phyloP scores from a whole-genome alignment of 768 basidiomycete species.

The Auricularia sp. region DNA sequence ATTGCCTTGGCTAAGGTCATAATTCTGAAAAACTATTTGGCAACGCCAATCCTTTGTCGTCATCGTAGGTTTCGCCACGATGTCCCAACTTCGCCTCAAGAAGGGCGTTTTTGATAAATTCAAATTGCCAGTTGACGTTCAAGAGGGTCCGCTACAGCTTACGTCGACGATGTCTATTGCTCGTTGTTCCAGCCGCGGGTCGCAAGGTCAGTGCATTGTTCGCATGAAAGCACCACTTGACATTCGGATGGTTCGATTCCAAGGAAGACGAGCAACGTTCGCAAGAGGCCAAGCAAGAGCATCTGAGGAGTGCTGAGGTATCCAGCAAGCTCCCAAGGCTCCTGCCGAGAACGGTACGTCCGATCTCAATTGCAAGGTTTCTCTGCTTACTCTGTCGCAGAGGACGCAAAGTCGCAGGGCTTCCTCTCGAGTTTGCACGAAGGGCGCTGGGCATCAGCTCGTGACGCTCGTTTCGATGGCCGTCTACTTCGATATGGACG shows the following conservation, averaged over 20 bases:
- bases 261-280: slow-evolving; percentile 77
- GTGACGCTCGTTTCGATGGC: slow-evolving; percentile 80
- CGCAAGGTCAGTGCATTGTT: slow-evolving; percentile 27
- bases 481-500: slow-evolving; percentile 92
- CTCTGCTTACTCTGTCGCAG: slow-evolving; percentile 16
- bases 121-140: slow-evolving; percentile 86
- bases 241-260: slow-evolving; percentile 38
- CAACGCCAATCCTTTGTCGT: too few relatives aligned
- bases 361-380: not conserved
- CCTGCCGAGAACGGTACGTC: not conserved
- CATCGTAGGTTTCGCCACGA: too few relatives aligned
- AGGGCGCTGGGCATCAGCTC: slow-evolving; percentile 86
- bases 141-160: slow-evolving; percentile 53
- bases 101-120: slow-evolving; percentile 93
- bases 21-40: not conserved
- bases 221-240: not conserved
- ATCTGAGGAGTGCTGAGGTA: slow-evolving; percentile 77
- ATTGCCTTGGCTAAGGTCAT: slow-evolving; percentile 79
- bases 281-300: slow-evolving; percentile 82
- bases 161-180: slow-evolving; percentile 91
- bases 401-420: slow-evolving; percentile 64
- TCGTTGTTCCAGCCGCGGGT: slow-evolving; percentile 75
- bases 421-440: slow-evolving; percentile 69
- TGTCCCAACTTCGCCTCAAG: slow-evolving; percentile 56
- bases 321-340: slow-evolving; percentile 33